These are phyloP conservation scores for Fomitopsis serialis DNA, from an alignment of 768 basidiomycete species.

Conservation along the genomic window DNA sequence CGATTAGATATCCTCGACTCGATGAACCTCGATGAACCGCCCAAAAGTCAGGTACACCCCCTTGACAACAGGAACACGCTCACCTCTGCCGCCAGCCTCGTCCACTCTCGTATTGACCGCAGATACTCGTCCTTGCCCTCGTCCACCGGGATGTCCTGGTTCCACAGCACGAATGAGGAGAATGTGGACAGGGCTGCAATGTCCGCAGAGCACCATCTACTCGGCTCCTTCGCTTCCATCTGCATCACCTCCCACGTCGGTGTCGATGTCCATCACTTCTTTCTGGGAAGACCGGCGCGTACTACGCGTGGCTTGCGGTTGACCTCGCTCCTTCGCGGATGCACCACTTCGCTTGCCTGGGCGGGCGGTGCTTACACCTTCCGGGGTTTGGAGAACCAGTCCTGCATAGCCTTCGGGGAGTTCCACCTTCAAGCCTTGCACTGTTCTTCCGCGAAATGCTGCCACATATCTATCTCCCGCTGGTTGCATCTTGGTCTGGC, in stretches of 20 bases:
- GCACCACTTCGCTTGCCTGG: not conserved
- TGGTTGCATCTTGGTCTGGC: not conserved
- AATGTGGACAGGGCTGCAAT: slow-evolving; percentile 51
- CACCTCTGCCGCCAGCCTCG: slow-evolving; percentile 57
- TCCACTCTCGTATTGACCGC: slow-evolving; percentile 69
- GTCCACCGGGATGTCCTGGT: slow-evolving; percentile 66
- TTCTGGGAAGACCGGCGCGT: slow-evolving; percentile 24
- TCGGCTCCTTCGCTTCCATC: slow-evolving; percentile 12
- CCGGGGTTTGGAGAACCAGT: slow-evolving; percentile 45
- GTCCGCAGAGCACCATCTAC: slow-evolving; percentile 20
- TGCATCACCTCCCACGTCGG: slow-evolving; percentile 22
- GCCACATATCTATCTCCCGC: slow-evolving; percentile 37
- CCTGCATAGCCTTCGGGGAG: slow-evolving; percentile 68
- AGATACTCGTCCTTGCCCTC: slow-evolving; percentile 69
- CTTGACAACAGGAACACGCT: not conserved
- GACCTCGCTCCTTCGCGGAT: slow-evolving; percentile 5
- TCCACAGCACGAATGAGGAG: slow-evolving; percentile 68
- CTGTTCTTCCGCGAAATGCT: slow-evolving; percentile 68
- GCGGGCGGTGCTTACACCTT: slow-evolving; percentile 9
- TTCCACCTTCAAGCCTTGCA: slow-evolving; percentile 59
- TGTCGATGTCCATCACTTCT: slow-evolving; percentile 22
- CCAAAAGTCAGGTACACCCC: not conserved
- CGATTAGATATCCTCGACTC: not conserved
- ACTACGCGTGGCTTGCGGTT: not conserved
- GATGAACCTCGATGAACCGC: slow-evolving; percentile 1